These are phyloP conservation scores for Immersiella caudata DNA, from an alignment of 495 filamentous ascomycete species.

Conservation along the genomic window DNA sequence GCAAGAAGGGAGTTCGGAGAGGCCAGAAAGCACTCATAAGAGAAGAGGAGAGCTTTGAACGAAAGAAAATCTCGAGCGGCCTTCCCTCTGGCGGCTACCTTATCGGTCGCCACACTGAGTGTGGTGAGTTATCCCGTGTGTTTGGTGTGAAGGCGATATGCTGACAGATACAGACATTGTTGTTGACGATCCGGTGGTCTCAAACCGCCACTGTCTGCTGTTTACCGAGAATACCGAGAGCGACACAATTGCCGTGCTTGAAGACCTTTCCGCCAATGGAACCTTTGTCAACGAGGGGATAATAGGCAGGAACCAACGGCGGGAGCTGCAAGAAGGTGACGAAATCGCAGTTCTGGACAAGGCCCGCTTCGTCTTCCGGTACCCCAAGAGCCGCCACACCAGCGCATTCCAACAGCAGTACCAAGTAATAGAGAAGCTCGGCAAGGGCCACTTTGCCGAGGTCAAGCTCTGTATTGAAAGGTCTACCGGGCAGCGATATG, in stretches of 20 bases:
- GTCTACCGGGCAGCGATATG: slow-evolving; percentile 77
- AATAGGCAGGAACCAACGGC: slow-evolving; percentile 86
- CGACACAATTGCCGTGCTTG: slow-evolving; percentile 77
- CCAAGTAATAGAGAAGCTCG: slow-evolving; percentile 79
- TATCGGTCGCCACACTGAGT: slow-evolving; percentile 90
- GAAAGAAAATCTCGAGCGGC: slow-evolving; percentile 56
- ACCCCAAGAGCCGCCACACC: slow-evolving; percentile 73
- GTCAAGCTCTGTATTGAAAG: slow-evolving; percentile 92
- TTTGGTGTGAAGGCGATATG: neutral
- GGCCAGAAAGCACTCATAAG: slow-evolving; percentile 47
- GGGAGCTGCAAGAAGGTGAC: slow-evolving; percentile 84
- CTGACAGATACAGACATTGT: slow-evolving; percentile 64
- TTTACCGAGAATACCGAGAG: slow-evolving; percentile 85
- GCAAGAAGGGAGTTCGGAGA: slow-evolving; percentile 38
- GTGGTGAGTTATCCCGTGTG: slow-evolving; percentile 62
- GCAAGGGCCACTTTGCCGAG: slow-evolving; percentile 95
- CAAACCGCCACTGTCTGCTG: slow-evolving; percentile 90
- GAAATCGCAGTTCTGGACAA: slow-evolving; percentile 84
- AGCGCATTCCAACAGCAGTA: slow-evolving; percentile 87
- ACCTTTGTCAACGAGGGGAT: slow-evolving; percentile 93
- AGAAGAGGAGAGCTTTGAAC: slow-evolving; percentile 62
- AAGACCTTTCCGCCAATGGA: slow-evolving; percentile 94
- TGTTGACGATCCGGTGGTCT: slow-evolving; percentile 80
- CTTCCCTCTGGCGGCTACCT: slow-evolving; percentile 82
- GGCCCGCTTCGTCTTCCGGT: slow-evolving; percentile 86